Evolutionary conservation across 257 asterid genomes (phyloP).

Genomic region (Eustoma russellianum): DNA sequence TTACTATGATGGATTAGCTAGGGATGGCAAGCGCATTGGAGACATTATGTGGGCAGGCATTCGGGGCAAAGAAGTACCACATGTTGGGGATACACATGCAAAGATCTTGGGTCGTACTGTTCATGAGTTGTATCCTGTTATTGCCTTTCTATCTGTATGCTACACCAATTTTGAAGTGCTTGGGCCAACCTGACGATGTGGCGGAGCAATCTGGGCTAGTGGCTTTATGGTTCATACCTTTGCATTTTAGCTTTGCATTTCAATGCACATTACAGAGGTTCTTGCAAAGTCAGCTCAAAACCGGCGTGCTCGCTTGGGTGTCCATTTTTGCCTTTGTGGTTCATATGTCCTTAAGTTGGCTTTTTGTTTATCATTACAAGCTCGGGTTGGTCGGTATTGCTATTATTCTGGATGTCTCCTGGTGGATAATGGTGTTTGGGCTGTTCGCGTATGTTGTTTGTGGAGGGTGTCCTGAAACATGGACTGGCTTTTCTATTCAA

Average conservation of each 20-base stretch:
- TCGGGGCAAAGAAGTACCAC: constrained; percentile 22
- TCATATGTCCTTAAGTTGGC: constrained; percentile 25
- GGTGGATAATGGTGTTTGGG: constrained; percentile 33
- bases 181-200: constrained; percentile 26
- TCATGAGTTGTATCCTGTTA: constrained; percentile 13
- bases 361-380: constrained; percentile 13
- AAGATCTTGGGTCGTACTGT: constrained; percentile 24
- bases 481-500: constrained; percentile 33
- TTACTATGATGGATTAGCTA: constrained; percentile 11
- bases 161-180: constrained; percentile 22
- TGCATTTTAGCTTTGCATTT: constrained; percentile 26
- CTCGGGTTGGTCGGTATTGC: constrained; percentile 31
- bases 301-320: constrained; percentile 24
- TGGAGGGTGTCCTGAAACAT: constrained; percentile 42
- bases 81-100: constrained; percentile 30
- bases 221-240: constrained; percentile 23
- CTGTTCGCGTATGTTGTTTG: constrained; percentile 18
- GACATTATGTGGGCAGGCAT: constrained; percentile 36
- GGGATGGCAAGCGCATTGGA: constrained; percentile 42
- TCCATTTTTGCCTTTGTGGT: constrained; percentile 14
- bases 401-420: constrained; percentile 25
- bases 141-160: constrained; percentile 24
- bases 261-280: constrained; percentile 25
- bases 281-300: constrained; percentile 42
- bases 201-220: constrained; percentile 23